A percentile compares a stretch with the other conserved stretches of the same genome.
phyloP scores from a whole-genome alignment of 345 rosid genomes.

The Aethionema arabicum region DNA sequence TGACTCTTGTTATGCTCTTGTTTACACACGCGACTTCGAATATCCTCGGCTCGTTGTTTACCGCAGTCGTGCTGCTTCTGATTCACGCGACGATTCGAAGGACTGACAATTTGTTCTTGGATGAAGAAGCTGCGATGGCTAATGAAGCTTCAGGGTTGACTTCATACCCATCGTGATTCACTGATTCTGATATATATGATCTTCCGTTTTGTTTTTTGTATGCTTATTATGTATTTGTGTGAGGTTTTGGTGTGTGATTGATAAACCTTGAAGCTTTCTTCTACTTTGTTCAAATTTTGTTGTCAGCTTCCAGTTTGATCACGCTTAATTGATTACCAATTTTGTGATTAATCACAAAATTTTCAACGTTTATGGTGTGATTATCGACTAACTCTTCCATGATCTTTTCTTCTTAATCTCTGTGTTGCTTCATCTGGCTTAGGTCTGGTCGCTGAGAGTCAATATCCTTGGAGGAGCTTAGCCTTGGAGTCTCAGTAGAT shows the following conservation, averaged over 20 bases:
- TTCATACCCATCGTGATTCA: slow-evolving; percentile 37
- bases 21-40: slow-evolving; percentile 62
- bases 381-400: slow-evolving; percentile 25
- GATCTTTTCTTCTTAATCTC: slow-evolving; percentile 28
- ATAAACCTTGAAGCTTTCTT: slow-evolving; percentile 1
- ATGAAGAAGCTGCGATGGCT: slow-evolving; percentile 54
- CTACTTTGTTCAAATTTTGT: neutral
- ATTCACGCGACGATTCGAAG: slow-evolving; percentile 65
- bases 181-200: neutral
- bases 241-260: slow-evolving; percentile 16
- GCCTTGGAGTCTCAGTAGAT: slow-evolving; percentile 41
- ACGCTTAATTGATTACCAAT: too few species aligned
- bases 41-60: slow-evolving; percentile 50
- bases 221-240: neutral
- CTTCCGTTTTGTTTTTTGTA: neutral
- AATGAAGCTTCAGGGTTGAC: slow-evolving; percentile 34
- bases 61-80: slow-evolving; percentile 51
- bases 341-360: too few species aligned
- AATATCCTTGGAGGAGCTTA: too few species aligned
- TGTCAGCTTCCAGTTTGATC: too few species aligned
- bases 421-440: neutral
- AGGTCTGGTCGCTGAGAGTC: slow-evolving; percentile 16
- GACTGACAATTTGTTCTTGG: slow-evolving; percentile 58
- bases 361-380: too few species aligned
- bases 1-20: slow-evolving; percentile 62